phyloP scores from a whole-genome alignment of 768 basidiomycete species.

The Clavaria fumosa region DNA sequence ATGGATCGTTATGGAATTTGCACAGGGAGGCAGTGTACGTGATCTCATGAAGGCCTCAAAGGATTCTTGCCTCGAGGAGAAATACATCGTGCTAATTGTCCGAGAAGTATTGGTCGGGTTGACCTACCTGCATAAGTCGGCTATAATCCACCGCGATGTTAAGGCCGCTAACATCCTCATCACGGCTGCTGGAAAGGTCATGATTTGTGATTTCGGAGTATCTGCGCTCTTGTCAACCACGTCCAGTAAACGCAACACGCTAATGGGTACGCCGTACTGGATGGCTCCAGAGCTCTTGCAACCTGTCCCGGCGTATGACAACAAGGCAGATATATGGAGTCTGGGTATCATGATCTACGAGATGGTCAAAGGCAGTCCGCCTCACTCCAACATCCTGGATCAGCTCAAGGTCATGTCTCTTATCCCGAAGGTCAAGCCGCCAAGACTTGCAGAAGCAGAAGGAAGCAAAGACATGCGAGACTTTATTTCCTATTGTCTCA shows the following conservation, averaged over 20 bases:
- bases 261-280: conserved; percentile 97
- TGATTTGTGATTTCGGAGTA: conserved; percentile 97
- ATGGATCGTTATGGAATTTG: conserved; percentile 99
- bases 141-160: conserved; percentile 94
- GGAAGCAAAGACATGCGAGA: conserved; percentile 80
- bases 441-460: conserved; percentile 59
- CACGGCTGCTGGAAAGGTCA: conserved; percentile 75
- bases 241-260: conserved; percentile 85
- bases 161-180: conserved; percentile 96
- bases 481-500: conserved; percentile 71
- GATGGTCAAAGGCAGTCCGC: conserved; percentile 93
- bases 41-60: conserved; percentile 83
- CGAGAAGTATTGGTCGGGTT: conserved; percentile 82
- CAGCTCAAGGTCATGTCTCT: conserved; percentile 78
- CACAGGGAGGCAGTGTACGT: conserved; percentile 86
- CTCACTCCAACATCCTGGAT: conserved; percentile 69
- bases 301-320: conserved; percentile 79
- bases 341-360: conserved; percentile 93
- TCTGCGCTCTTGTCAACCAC: conserved; percentile 78
- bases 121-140: conserved; percentile 81
- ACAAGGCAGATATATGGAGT: conserved; percentile 98
- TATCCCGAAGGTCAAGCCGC: conserved; percentile 75
- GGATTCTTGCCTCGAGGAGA: conserved; percentile 70
- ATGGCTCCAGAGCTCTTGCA: conserved; percentile 99
- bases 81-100: conserved; percentile 73